Base-by-base conservation (phyloP, 495 filamentous ascomycete genomes). In the Penicillium pancosmium region DNA sequence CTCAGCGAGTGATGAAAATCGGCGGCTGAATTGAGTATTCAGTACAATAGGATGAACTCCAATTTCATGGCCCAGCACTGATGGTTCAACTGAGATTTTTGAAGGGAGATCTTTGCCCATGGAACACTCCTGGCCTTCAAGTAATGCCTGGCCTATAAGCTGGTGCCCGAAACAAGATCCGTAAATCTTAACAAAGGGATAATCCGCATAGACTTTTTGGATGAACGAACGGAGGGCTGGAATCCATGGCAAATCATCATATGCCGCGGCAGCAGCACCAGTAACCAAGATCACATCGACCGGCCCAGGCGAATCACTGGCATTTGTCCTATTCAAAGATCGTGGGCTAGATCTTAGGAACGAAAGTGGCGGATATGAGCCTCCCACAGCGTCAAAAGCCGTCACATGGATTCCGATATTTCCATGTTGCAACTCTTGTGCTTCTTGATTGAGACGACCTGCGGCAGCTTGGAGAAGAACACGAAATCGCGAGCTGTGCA, bases 141-240 rank as follows among this genome's bases (percentile, higher is more conserved):
- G 60, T 9, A 61, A 47, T 0, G 47, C 69, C 52, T 69, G 63
- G 15, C 59, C 69, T 50, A 74, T 65, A 7, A 72, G 49, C 40
- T 74, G 67, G 52, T 74, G 69, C 0, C 71, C 71, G 54, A 74
- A 74, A 48, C 67, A 74, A 15, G 68, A 68, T 13, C 71, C 69
- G 35, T 72, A 66, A 15, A 73, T 73, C 21, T 62, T 66, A 33
- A 79, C 62, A 5, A 64, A 50, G 0, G 74, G 73, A 47, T 70
- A 67, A 10, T 60, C 15, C 38, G 33, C 21, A 63, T 56, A 27
- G n/a, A 48, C 21, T 11, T 2, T 48, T 48, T 48, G 46, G 11
- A 48, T 48, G 16, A 58, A 69, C 4, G 50, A 36, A 21, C 53
- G 54, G 38, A 69, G 41, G 0, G 27, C 33, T 16, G 43, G 8